Evolutionary conservation across 1,284 basidiomycete species (phyloP), one percentile per base, ranked within the genome.

Genomic region (Bjerkandera adusta): DNA sequence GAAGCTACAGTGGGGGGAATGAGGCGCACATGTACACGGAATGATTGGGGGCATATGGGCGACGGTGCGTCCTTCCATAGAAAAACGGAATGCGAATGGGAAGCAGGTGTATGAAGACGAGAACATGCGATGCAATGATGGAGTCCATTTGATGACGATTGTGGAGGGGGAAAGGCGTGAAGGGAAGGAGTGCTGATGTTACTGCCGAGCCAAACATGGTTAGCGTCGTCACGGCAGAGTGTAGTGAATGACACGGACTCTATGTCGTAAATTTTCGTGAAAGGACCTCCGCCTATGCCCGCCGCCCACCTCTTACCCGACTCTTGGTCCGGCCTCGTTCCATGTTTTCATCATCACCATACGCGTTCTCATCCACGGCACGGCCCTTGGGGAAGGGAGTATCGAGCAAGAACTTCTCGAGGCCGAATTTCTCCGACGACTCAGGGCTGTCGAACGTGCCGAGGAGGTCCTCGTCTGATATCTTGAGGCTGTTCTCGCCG

Each of bases 271-370:
- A 50, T 44, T 36, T 25, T 35, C 36, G 13, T 38, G 16, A 40
- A 10, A 24, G 32, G 36, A 38, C 16, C 30, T 27, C 13, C 42
- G 24, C 21, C 36, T 39, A 53, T 29, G 22, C 20, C 32, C 45
- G 38, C 16, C 41, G 46, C n/a, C 50, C 37, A 12, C 39, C 43
- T 43, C 52, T 47, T 21, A 29, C 38, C 27, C 54, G 49, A 36
- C 48, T 53, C 33, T 44, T 29, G 3, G 54, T 49, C 18, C 54
- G 49, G 26, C 54, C 54, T 18, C 54, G 48, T 42, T 56, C 54
- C 22, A 43, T 34, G 18, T 41, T 41, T 21, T 51, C 53, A 20
- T 44, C 36, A n/a, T 47, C 46, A 8, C 24, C 39, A 20, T 24
- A 26, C 12, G 26, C 40, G 25, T 56, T 53, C 26, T 56, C 52